A percentile compares a stretch with the other conserved stretches of the same genome.
phyloP scores from a whole-genome alignment of 768 basidiomycete genomes.

The Dictyophora rubrovolvata region DNA sequence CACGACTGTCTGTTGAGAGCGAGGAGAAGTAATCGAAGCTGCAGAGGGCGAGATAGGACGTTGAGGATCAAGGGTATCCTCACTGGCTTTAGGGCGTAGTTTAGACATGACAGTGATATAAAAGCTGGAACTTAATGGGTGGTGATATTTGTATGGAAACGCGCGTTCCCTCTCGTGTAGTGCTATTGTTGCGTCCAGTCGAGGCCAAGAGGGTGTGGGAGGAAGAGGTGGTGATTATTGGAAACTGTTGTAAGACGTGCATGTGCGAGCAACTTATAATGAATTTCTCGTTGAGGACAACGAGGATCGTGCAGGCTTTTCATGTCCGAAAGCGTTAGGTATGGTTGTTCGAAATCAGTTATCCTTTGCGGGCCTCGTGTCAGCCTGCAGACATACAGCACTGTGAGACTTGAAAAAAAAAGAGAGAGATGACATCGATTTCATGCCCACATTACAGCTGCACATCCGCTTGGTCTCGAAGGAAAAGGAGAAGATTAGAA shows the following conservation, averaged over 20 bases:
- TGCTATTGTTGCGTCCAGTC: too few species aligned
- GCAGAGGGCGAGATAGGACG: background rate
- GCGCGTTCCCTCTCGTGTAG: too few species aligned
- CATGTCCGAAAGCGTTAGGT: background rate
- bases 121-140: background rate
- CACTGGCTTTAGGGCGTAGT: background rate
- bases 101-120: background rate
- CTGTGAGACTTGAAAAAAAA: background rate
- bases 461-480: too few species aligned
- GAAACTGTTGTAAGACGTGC: background rate
- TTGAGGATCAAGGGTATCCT: background rate
- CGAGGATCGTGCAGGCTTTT: background rate
- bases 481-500: too few species aligned
- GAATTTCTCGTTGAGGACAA: background rate
- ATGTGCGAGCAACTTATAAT: background rate
- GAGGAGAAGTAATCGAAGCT: slow-evolving; percentile 3
- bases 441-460: background rate
- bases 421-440: background rate
- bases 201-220: background rate
- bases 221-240: background rate
- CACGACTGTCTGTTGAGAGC: slow-evolving; percentile 1
- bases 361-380: background rate
- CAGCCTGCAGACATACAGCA: background rate
- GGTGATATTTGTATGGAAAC: background rate
- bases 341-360: too few species aligned